Evolutionary conservation across 2,329 filamentous ascomycete species (phyloP), one percentile per base, ranked within the genome.

Genomic region (Whalleya microplaca): DNA sequence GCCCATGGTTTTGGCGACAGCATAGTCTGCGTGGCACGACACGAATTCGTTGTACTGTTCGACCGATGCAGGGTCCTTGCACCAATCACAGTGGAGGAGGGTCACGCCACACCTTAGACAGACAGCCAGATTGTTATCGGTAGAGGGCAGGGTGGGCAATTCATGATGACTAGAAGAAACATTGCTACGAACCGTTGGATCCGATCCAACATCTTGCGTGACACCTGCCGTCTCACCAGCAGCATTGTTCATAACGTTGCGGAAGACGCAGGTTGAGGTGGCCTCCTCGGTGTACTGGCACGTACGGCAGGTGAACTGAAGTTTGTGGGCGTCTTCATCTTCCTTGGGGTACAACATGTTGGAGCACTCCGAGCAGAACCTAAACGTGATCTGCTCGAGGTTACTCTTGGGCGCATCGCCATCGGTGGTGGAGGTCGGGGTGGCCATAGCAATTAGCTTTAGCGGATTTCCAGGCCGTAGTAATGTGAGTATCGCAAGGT

Each of bases 341-440:
- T 99, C 96, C 77, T 96, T 95, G 48, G 95, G 95, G 72, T 98
- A 98, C 53, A 99, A 83, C 84, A 99, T 90, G 82, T 99, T 99
- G 69, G 93, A 96, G 80, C 95, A 99, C 83, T 99, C 95, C 68
- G 92, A 92, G 81, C 95, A 99, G 83, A 99, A 99, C 71, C 91
- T 89, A 77, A 98, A 99, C 46, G 91, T 92, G 75, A 98, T 93
- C 75, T 96, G 92, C 77, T 94, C 87, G 63, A 80, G 78, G 65
- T 79, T 79, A 69, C 81, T 82, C 67, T 82, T 78, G 56, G 70
- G 74, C 48, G 71, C 69, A 20, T 72, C 70, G 62, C 69, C 74
- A 45, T 78, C 76, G 62, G 77, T 71, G 45, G 76, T 81, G 23
- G 83, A 81, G 59, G 81, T 77, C 29, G 84, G 84, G 10, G 84